A percentile compares a stretch with the other conserved stretches of the same genome.
Conservation (phyloP, 306 rosid species). For the Cicer yamashitae region DNA sequence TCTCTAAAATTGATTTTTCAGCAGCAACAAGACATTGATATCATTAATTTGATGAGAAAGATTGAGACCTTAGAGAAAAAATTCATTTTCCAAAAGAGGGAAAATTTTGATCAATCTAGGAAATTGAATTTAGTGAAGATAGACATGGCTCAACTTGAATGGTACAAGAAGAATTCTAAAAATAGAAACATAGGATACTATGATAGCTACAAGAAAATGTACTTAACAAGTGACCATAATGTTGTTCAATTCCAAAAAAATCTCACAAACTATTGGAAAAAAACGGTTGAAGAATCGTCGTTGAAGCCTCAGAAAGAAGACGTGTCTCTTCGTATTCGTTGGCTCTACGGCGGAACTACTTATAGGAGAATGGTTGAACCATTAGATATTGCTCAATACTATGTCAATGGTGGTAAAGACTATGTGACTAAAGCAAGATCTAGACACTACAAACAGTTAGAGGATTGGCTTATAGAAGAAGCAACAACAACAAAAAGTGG, state of each 20-base stretch:
- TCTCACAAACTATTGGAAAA: slow-evolving; percentile 59
- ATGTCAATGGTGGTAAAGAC: slow-evolving; percentile 9
- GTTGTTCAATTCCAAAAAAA: slow-evolving; percentile 25
- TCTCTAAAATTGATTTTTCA: slow-evolving; percentile 21
- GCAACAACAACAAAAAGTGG: not conserved
- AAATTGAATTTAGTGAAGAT: slow-evolving; percentile 49
- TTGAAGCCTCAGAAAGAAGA: slow-evolving; percentile 60
- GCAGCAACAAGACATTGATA: not conserved
- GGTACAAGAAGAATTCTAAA: slow-evolving; percentile 61
- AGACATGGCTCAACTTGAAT: slow-evolving; percentile 64
- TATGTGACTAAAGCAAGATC: slow-evolving; percentile 45
- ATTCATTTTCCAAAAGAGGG: not conserved
- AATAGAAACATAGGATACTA: slow-evolving; percentile 51
- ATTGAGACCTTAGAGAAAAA: slow-evolving; percentile 24
- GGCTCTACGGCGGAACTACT: slow-evolving; percentile 59
- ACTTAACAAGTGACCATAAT: not conserved
- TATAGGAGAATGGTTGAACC: slow-evolving; percentile 78
- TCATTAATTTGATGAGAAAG: slow-evolving; percentile 1
- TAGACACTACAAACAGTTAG: slow-evolving; percentile 50
- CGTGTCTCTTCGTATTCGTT: slow-evolving; percentile 31
- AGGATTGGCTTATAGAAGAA: slow-evolving; percentile 47
- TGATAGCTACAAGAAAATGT: slow-evolving; percentile 54
- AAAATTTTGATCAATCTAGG: slow-evolving; percentile 32
- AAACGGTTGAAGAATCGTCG: slow-evolving; percentile 55
- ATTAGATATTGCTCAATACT: slow-evolving; percentile 61